Evolutionary conservation across 2,329 filamentous ascomycete genomes (phyloP).

Genomic region (Geosmithia flava): DNA sequence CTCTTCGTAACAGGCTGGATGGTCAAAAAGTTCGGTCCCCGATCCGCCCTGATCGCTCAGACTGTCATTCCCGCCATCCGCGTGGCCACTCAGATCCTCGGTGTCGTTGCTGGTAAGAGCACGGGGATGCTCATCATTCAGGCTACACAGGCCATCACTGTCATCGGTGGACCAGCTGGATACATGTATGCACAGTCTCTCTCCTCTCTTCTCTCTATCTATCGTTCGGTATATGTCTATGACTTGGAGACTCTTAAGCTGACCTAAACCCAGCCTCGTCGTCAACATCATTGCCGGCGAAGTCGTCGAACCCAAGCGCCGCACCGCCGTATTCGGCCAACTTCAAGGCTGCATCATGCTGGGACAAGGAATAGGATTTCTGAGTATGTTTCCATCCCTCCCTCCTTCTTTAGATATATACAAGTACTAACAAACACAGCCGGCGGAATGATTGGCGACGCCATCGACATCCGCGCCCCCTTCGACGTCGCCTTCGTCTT

Average conservation of each 20-base stretch:
- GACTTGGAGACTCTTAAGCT: not conserved
- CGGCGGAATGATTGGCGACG: constrained; percentile 53
- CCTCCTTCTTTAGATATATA: not conserved
- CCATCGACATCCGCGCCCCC: constrained; percentile 48
- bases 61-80: constrained; percentile 53
- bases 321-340: constrained; percentile 53
- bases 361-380: constrained; percentile 50
- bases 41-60: constrained; percentile 48
- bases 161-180: constrained; percentile 56
- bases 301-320: constrained; percentile 42
- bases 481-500: constrained; percentile 51
- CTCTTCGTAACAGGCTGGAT: constrained; percentile 55
- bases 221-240: not conserved
- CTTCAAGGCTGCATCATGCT: constrained; percentile 57
- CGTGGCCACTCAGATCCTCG: constrained; percentile 50
- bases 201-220: not conserved
- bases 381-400: constrained; percentile 23
- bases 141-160: constrained; percentile 51
- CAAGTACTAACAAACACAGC: constrained; percentile 15
- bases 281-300: constrained; percentile 59
- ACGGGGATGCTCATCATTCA: constrained; percentile 58
- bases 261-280: constrained; percentile 29
- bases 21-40: constrained; percentile 54
- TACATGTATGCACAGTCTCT: constrained; percentile 34
- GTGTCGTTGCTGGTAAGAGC: constrained; percentile 47